A percentile compares a stretch with the other conserved stretches of the same genome.
These are phyloP conservation scores for Recurvomyces mirabilis DNA, from an alignment of 495 filamentous ascomycete genomes.

Conservation along the genomic window DNA sequence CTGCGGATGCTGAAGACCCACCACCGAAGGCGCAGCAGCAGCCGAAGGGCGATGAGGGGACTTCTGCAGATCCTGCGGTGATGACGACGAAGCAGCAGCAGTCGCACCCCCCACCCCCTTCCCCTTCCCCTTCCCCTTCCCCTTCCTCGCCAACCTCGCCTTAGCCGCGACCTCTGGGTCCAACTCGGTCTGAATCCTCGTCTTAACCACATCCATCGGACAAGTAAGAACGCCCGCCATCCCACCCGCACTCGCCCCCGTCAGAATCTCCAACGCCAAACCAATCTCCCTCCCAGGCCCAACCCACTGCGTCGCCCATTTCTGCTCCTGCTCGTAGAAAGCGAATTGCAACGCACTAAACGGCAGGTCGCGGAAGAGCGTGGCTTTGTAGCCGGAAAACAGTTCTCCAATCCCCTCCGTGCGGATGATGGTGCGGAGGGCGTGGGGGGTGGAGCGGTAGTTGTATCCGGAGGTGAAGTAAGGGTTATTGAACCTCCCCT, in stretches of 20 bases:
- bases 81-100: background rate
- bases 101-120: background rate
- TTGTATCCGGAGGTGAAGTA: conserved; percentile 88
- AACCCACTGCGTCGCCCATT: conserved; percentile 61
- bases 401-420: conserved; percentile 73
- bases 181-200: conserved; percentile 88
- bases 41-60: conserved; percentile 1
- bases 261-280: conserved; percentile 70
- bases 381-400: conserved; percentile 90
- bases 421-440: conserved; percentile 68
- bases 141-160: conserved; percentile 9
- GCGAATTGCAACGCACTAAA: conserved; percentile 95
- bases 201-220: conserved; percentile 95
- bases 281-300: conserved; percentile 68
- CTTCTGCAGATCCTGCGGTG: conserved; percentile 2
- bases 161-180: conserved; percentile 35
- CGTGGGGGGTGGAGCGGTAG: conserved; percentile 70
- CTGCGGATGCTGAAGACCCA: conserved; percentile 14
- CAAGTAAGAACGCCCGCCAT: conserved; percentile 91
- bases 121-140: no score
- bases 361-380: conserved; percentile 85
- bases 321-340: conserved; percentile 91
- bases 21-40: background rate
- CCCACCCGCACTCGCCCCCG: conserved; percentile 83
- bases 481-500: conserved; percentile 91